These are phyloP conservation scores for Incumbomyces delicatus DNA, from an alignment of 2,329 filamentous ascomycete genomes.

Conservation along the genomic window DNA sequence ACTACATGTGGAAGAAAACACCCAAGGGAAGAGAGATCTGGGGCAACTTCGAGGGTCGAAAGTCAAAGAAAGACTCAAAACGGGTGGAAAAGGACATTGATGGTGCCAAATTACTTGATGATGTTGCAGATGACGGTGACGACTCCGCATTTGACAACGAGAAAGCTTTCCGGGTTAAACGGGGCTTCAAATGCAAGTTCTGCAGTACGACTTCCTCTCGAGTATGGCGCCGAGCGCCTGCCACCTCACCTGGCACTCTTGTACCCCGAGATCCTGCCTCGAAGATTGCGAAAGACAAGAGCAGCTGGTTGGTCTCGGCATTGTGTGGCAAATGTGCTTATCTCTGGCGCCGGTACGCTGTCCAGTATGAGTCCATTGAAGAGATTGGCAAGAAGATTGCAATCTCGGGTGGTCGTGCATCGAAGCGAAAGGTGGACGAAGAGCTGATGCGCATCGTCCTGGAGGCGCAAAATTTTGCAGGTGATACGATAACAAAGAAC, in stretches of 20 bases:
- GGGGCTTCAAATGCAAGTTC: slow-evolving; percentile 87
- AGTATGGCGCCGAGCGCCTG: slow-evolving; percentile 86
- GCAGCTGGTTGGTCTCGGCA: slow-evolving; percentile 63
- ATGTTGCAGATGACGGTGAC: slow-evolving; percentile 83
- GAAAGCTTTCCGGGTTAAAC: slow-evolving; percentile 70
- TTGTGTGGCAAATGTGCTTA: slow-evolving; percentile 85
- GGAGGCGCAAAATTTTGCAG: slow-evolving; percentile 33
- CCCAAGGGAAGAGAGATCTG: slow-evolving; percentile 76
- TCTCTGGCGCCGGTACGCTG: slow-evolving; percentile 89
- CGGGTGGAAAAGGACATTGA: slow-evolving; percentile 48
- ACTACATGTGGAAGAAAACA: slow-evolving; percentile 98
- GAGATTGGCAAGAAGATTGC: slow-evolving; percentile 82
- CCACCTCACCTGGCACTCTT: slow-evolving; percentile 59
- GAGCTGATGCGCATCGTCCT: slow-evolving; percentile 52
- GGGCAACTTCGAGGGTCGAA: slow-evolving; percentile 78
- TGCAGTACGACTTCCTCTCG: slow-evolving; percentile 69
- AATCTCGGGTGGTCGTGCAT: slow-evolving; percentile 67
- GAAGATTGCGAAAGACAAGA: slow-evolving; percentile 66
- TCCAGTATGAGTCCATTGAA: slow-evolving; percentile 90
- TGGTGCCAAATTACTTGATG: slow-evolving; percentile 70
- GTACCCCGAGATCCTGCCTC: slow-evolving; percentile 54
- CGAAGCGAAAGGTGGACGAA: slow-evolving; percentile 84
- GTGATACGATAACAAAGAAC: slow-evolving; percentile 33
- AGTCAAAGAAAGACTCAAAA: slow-evolving; percentile 79
- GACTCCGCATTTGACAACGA: slow-evolving; percentile 91